Conservation (phyloP, 1,139 yeast genomes). For the Meyerozyma elateridarum region DNA sequence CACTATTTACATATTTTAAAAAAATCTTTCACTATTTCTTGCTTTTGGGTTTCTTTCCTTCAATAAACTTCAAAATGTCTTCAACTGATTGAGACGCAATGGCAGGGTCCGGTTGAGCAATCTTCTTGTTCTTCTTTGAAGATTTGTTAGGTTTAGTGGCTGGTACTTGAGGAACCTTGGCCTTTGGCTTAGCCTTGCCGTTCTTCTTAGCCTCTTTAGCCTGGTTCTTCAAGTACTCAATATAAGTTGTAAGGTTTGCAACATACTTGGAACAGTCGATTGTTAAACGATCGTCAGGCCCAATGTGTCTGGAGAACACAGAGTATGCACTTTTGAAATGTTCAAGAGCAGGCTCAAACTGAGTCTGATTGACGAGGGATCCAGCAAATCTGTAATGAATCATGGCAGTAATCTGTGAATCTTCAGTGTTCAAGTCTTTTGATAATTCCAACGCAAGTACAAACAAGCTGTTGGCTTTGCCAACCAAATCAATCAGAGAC, state of each 20-base stretch:
- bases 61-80: constrained; percentile 62
- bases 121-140: constrained; percentile 25
- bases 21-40: constrained; percentile 14
- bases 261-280: constrained; percentile 63
- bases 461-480: constrained; percentile 32
- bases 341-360: constrained; percentile 51
- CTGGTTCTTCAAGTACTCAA: constrained; percentile 29
- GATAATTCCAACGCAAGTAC: constrained; percentile 48
- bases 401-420: constrained; percentile 55
- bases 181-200: constrained; percentile 10
- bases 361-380: constrained; percentile 48
- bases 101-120: constrained; percentile 42
- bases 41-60: constrained; percentile 33
- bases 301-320: constrained; percentile 52
- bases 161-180: constrained; percentile 8
- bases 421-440: constrained; percentile 47
- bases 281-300: constrained; percentile 59
- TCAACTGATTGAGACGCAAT: constrained; percentile 61
- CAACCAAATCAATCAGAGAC: constrained; percentile 42
- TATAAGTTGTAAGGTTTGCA: constrained; percentile 42
- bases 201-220: constrained; percentile 25
- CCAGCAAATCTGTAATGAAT: constrained; percentile 66
- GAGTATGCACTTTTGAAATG: constrained; percentile 49
- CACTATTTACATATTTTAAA: constrained; percentile 11
- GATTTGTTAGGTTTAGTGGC: constrained; percentile 13